A percentile compares a stretch with the other conserved stretches of the same genome.
phyloP scores from a whole-genome alignment of 2,329 filamentous ascomycete genomes.

The Nigrospora sphaerica region DNA sequence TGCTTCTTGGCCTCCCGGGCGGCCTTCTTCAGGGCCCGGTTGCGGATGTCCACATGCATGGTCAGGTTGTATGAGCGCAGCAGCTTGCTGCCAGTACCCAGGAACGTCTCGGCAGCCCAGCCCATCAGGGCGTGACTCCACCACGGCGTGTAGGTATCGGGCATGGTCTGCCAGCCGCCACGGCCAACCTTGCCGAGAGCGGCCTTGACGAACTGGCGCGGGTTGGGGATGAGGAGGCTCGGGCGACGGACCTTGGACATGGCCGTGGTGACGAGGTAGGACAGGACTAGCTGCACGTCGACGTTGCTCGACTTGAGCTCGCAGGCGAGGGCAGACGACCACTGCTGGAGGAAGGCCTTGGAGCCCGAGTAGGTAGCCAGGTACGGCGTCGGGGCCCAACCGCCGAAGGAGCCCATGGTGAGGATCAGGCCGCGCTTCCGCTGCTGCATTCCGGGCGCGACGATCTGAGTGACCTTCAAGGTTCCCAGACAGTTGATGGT shows the following conservation, averaged over 20 bases:
- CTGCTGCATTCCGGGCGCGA: conserved; percentile 77
- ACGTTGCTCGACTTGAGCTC: conserved; percentile 78
- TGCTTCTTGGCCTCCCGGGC: conserved; percentile 73
- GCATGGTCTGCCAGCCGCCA: conserved; percentile 70
- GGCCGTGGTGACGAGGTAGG: conserved; percentile 87
- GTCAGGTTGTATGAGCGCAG: conserved; percentile 44
- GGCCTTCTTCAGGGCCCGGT: conserved; percentile 74
- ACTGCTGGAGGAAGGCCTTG: conserved; percentile 97
- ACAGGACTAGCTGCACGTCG: conserved; percentile 84
- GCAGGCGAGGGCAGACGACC: conserved; percentile 78
- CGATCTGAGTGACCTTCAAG: conserved; percentile 75
- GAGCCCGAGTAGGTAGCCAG: conserved; percentile 94
- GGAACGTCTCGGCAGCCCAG: conserved; percentile 63
- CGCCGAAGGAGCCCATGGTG: conserved; percentile 96
- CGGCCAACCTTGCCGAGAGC: conserved; percentile 75
- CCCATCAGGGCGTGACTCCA: conserved; percentile 89
- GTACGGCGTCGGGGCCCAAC: conserved; percentile 83
- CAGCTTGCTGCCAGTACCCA: conserved; percentile 40
- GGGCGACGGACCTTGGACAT: conserved; percentile 93
- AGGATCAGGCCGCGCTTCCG: conserved; percentile 84
- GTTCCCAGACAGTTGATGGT: conserved; percentile 93
- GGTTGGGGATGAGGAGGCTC: conserved; percentile 70
- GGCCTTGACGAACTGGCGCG: conserved; percentile 73
- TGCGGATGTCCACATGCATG: conserved; percentile 80
- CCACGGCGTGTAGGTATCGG: conserved; percentile 83